A percentile compares a stretch with the other conserved stretches of the same genome.
phyloP scores from a whole-genome alignment of 2,329 filamentous ascomycete genomes.

The Fusarium subglutinans region DNA sequence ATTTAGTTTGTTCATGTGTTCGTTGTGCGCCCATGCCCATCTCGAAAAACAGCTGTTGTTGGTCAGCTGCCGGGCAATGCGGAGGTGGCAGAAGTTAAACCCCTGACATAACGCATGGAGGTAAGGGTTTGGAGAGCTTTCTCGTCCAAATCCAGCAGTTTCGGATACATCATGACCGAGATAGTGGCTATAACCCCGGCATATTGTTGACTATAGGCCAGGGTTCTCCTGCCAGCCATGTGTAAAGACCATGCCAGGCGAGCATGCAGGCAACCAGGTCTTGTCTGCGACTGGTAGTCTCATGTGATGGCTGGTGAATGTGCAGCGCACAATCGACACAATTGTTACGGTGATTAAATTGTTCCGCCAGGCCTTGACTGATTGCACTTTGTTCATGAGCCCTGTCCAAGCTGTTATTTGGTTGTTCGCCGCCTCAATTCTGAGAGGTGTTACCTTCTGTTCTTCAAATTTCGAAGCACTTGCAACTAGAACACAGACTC shows the following conservation, averaged over 20 bases:
- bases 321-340: background rate
- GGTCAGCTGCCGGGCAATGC: slow-evolving; percentile 18
- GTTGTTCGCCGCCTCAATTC: background rate
- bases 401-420: background rate
- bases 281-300: slow-evolving; percentile 17
- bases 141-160: slow-evolving; percentile 22
- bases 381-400: background rate
- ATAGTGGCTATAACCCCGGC: slow-evolving; percentile 11
- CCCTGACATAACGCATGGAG: slow-evolving; percentile 17
- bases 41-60: slow-evolving; percentile 7
- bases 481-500: background rate
- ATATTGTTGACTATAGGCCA: slow-evolving; percentile 17
- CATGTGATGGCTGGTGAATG: slow-evolving; percentile 19
- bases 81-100: slow-evolving; percentile 13
- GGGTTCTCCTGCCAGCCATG: slow-evolving; percentile 6
- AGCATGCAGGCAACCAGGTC: slow-evolving; percentile 2
- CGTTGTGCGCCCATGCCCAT: slow-evolving; percentile 2
- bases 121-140: slow-evolving; percentile 10
- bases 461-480: background rate
- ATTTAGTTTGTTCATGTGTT: slow-evolving; percentile 27
- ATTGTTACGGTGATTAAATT: background rate
- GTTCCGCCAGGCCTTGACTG: background rate
- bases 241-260: background rate
- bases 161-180: slow-evolving; percentile 23
- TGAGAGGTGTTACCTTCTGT: background rate